These are phyloP conservation scores for Neofusicoccum cordaticola DNA, from an alignment of 2,329 filamentous ascomycete genomes.

Conservation along the genomic window DNA sequence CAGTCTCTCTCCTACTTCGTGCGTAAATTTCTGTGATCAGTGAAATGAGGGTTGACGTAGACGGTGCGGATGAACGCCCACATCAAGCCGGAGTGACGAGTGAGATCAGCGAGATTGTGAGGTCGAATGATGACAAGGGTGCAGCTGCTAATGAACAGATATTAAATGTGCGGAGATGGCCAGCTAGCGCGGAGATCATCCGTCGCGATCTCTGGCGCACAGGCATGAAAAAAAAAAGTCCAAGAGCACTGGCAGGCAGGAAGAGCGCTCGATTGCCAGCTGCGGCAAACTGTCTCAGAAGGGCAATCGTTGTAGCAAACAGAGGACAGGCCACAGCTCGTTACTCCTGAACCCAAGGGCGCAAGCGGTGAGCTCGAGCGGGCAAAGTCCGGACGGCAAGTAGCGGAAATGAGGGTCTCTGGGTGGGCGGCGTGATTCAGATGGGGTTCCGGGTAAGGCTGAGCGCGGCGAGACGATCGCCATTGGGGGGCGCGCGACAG, in stretches of 20 bases:
- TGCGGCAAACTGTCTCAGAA: too few species aligned
- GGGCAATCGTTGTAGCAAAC: too few species aligned
- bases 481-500: neutral
- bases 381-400: neutral
- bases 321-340: too few species aligned
- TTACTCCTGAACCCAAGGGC: too few species aligned
- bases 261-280: too few species aligned
- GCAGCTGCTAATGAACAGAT: neutral
- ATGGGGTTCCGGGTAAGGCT: constrained; percentile 7
- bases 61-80: neutral
- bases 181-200: constrained; percentile 1
- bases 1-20: neutral
- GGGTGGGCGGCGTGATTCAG: neutral
- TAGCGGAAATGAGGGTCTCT: neutral
- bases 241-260: too few species aligned
- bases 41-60: neutral
- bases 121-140: neutral
- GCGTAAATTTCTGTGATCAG: neutral
- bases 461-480: neutral
- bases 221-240: neutral
- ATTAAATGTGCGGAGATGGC: neutral
- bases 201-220: neutral
- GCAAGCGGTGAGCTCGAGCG: neutral
- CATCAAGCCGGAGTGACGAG: too few species aligned
- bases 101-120: too few species aligned